Evolutionary conservation across 306 rosid species (phyloP), one percentile per base, ranked within the genome.

Genomic region (Ochetophila trinervis): DNA sequence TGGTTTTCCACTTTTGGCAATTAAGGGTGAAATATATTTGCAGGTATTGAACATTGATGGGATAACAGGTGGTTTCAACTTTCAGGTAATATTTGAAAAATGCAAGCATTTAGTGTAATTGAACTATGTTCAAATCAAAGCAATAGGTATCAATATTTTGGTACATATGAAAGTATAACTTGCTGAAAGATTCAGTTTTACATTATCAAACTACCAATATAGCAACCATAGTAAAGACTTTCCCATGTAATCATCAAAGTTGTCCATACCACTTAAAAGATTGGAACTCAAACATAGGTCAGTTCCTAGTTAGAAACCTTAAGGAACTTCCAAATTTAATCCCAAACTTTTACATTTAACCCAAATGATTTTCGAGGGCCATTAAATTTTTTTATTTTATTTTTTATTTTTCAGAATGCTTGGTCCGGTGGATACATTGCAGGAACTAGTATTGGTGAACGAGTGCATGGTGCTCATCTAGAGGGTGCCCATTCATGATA

Each of bases 61-160:
- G 17, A 74, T 92, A 59, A 92, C 96, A 10, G 95, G 98, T 57
- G 98, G 98, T 77, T 92, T 85, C 88, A 92, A 89, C 81, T 92
- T 92, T 74, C 98, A 92, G 98, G 98, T 89, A 75, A 50, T 4
- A 18, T 8, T 50, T 27, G 32, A 27, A 27, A 27, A 27, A 27
- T 27, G 32, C 32, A 16, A 37, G 54, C 62, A 21, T 22, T 49
- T 34, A 36, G 45, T 20, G 34, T 53, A 19, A 42, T 57, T 42
- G 32, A 42, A 42, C 78, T 36, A 27, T 22, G 22, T 55, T 10
- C 44, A 60, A 52, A 45, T 56, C 15, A 45, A 21, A 35, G 47
- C 13, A 54, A 8, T 35, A 37, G 48, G 22, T 51, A 22, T 49
- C 65, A 24, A 58, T 34, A 68, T 71, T 16, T 76, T 68, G 35